Percentiles rank a stretch among this genome's conserved stretches.
Evolutionary conservation across 345 rosid genomes (phyloP).

Genomic region (Eucalyptus tenuipes): DNA sequence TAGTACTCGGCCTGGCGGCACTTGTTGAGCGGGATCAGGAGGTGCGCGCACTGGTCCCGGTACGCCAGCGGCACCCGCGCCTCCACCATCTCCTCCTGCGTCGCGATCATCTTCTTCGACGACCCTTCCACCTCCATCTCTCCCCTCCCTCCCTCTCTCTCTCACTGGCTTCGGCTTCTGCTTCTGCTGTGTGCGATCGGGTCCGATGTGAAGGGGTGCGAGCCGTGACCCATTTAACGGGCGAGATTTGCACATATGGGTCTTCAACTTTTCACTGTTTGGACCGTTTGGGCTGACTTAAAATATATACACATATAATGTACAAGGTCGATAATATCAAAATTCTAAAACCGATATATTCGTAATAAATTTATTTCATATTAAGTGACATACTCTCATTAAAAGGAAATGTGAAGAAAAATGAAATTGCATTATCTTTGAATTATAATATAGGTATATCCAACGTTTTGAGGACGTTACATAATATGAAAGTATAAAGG

Average conservation of each 20-base stretch:
- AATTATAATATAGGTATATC: neutral
- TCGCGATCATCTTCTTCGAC: constrained; percentile 97
- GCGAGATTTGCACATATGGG: neutral
- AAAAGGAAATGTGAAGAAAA: neutral
- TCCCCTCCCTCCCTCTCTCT: neutral
- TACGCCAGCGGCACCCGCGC: constrained; percentile 75
- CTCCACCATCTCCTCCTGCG: constrained; percentile 84
- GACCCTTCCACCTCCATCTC: constrained; percentile 77
- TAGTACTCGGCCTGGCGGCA: constrained; percentile 92
- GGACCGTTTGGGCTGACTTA: neutral
- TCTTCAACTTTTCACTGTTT: neutral
- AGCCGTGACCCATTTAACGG: neutral
- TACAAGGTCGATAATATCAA: rapidly evolving
- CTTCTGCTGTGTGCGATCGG: neutral
- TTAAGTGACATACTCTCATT: neutral
- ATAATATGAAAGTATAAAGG: neutral
- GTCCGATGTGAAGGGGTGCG: rapidly evolving
- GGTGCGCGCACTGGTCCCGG: constrained; percentile 95
- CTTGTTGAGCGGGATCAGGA: constrained; percentile 90
- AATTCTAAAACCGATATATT: rapidly evolving
- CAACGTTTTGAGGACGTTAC: neutral
- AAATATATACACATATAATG: neutral
- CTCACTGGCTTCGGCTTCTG: neutral
- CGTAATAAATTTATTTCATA: rapidly evolving
- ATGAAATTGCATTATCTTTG: neutral